Percentiles rank a stretch among this genome's conserved stretches.
These are phyloP conservation scores for Mortierella sp. DNA, from an alignment of 371 early-diverging fungal species.

Conservation along the genomic window DNA sequence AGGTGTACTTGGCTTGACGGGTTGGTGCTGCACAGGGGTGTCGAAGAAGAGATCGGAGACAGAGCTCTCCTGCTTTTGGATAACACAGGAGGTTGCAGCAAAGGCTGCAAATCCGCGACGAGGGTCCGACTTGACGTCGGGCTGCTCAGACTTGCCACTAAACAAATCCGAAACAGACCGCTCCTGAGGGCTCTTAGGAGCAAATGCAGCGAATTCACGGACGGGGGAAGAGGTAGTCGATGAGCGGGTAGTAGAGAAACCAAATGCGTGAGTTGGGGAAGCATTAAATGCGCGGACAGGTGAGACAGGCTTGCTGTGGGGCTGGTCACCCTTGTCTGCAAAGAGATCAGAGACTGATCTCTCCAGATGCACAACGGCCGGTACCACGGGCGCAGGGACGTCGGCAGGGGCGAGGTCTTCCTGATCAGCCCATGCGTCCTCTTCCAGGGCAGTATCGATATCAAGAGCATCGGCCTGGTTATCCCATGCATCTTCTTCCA, in stretches of 20 bases:
- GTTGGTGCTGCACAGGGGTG: not conserved
- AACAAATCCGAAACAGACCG: not conserved
- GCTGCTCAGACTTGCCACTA: not conserved
- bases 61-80: not conserved
- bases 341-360: constrained; percentile 4
- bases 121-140: not conserved
- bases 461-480: not conserved
- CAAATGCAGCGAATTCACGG: not conserved
- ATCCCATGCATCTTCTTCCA: constrained; percentile 20
- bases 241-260: not conserved
- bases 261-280: not conserved
- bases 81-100: not conserved
- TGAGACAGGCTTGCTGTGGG: not conserved
- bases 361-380: not conserved
- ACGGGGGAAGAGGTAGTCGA: not conserved
- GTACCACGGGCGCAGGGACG: not conserved
- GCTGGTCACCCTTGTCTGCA: not conserved
- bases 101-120: not conserved
- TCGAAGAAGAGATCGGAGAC: not conserved
- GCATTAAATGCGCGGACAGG: not conserved
- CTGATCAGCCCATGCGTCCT: constrained; percentile 9
- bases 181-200: not conserved
- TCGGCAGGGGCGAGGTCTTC: not conserved
- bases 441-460: not conserved
- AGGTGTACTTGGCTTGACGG: not conserved